Evolutionary conservation across 2,329 filamentous ascomycete genomes (phyloP).

Genomic region (Pestalotiopsis sp.): DNA sequence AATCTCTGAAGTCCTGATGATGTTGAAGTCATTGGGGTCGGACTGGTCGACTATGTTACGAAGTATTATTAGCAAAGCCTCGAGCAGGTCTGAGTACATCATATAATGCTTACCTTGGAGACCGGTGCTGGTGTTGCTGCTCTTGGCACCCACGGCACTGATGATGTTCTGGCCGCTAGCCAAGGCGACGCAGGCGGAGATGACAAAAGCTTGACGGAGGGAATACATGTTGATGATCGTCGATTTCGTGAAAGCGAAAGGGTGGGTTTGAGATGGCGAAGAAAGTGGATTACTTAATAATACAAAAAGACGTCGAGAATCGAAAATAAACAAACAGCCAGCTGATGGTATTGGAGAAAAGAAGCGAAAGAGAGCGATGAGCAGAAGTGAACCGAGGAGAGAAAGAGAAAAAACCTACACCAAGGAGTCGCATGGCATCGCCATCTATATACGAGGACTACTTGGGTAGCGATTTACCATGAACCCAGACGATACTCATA

Average conservation of each 20-base stretch:
- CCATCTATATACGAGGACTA: not conserved
- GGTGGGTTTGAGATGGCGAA: not conserved
- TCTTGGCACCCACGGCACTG: slow-evolving; percentile 27
- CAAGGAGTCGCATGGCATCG: not conserved
- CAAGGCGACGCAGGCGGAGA: slow-evolving; percentile 25
- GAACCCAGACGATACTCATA: not conserved
- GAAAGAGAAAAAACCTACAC: not conserved
- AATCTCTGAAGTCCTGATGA: slow-evolving; percentile 62
- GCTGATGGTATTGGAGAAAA: not conserved
- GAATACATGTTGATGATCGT: not conserved
- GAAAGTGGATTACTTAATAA: slow-evolving; percentile 16
- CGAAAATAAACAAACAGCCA: slow-evolving; percentile 1
- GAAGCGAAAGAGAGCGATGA: not conserved
- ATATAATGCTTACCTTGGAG: not conserved
- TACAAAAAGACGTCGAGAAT: slow-evolving; percentile 7
- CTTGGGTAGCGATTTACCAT: not conserved
- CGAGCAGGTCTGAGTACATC: not conserved
- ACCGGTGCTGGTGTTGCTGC: slow-evolving; percentile 27
- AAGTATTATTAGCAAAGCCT: not conserved
- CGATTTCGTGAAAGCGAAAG: not conserved
- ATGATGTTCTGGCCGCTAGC: slow-evolving; percentile 34
- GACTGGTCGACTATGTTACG: slow-evolving; percentile 12
- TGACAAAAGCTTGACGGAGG: slow-evolving; percentile 6
- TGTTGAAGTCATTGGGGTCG: slow-evolving; percentile 51
- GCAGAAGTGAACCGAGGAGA: not conserved